Evolutionary conservation across 208 protist species (phyloP), one percentile per base, ranked within the genome.

Genomic region (Leishmania amazonensis): DNA sequence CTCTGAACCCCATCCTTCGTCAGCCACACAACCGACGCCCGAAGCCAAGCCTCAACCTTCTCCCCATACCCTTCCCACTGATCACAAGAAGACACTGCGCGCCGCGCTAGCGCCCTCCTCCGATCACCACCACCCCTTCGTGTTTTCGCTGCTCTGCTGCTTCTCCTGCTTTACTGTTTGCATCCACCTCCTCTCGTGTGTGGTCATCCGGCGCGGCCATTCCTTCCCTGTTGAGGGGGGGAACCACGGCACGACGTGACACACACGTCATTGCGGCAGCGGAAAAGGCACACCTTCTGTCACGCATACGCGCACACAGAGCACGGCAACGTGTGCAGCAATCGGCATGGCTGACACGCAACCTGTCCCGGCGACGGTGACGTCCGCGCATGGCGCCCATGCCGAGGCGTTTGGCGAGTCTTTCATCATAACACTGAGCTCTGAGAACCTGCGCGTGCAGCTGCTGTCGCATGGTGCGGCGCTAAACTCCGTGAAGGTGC

Each of bases 391-490:
- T 51, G 71, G 80, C 40, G 70, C 78, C 75, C 78, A 76, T 2
- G 92, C 89, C 8, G 87, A 90, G 80, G 87, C 93, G 9, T 96
- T 93, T 83, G 93, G 93, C 57, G 84, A 91, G 31, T 71, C 76
- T 51, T 92, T 89, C 11, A 84, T 89, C 78, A 87, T 96, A 45
- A 89, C 75, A 17, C 85, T 96, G 3, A 79, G 53, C 54, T 90
- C 90, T 0, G 85, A 90, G 21, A 62, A 85, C 58, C 73, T 96
- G 58, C 86, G 89, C 38, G 90, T 96, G 80, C 80, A 93, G 78
- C 88, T 96, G 57, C 88, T 94, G 4, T 91, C 93, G 5, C 81
- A 74, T 51, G 93, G 93, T 28, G 93, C 93, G 31, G 85, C 93
- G 11, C 73, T 96, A 68, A 89, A 90, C 83, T 89, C 93, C 1